Percentiles rank a stretch among this genome's conserved stretches.
Conservation (phyloP, 2,329 filamentous ascomycete genomes). For the Pseudogymnoascus sp. region DNA sequence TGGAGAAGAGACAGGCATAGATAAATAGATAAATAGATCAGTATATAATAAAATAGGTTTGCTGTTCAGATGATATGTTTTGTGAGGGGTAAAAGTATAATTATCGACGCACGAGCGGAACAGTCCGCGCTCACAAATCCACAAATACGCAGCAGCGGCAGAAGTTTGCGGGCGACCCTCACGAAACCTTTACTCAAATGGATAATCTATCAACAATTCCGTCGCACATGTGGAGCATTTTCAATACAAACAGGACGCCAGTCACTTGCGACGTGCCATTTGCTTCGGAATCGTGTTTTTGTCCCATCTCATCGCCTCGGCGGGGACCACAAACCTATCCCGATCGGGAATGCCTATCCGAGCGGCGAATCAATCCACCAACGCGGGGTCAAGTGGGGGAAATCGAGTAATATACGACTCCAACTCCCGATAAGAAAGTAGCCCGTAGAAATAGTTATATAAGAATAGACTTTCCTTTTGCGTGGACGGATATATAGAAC, state of each 20-base stretch:
- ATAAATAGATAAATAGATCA: not conserved
- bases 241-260: not conserved
- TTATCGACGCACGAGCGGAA: not conserved
- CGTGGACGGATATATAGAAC: not conserved
- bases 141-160: not conserved
- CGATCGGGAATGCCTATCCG: not conserved
- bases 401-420: slow-evolving; percentile 8
- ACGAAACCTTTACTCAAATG: not conserved
- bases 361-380: not conserved
- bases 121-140: not conserved
- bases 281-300: not conserved
- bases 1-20: slow-evolving; percentile 33
- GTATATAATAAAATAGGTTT: not conserved
- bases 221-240: not conserved
- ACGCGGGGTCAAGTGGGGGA: slow-evolving; percentile 8
- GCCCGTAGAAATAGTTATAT: not conserved
- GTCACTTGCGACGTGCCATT: not conserved
- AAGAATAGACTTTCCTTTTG: slow-evolving; percentile 5
- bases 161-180: not conserved
- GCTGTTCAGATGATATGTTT: not conserved
- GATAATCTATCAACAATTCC: not conserved
- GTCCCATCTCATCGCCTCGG: not conserved
- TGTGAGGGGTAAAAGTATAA: not conserved
- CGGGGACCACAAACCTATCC: not conserved
- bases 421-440: not conserved